Base-by-base conservation (phyloP, 2,329 filamentous ascomycete genomes). In the Calonectria fujianensis region DNA sequence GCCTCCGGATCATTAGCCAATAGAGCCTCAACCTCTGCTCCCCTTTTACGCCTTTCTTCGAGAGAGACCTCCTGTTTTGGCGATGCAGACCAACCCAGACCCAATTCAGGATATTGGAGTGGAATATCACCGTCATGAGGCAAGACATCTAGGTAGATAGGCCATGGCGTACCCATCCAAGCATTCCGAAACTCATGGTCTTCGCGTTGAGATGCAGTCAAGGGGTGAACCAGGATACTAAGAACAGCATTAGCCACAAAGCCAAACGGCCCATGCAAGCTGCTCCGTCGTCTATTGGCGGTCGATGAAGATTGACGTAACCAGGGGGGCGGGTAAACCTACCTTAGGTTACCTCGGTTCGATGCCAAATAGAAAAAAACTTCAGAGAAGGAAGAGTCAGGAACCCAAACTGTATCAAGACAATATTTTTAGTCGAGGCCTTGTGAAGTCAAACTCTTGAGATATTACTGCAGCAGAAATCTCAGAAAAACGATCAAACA, bases 111-210 rank as follows among this genome's bases (percentile, higher is more conserved):
- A 31, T 63, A 63, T 16, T 63, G 57, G 20, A 63, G 35, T 3
- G 57, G 57, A 41, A 63, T 41, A 20, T 37, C 32, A 20, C 57
- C 57, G 3, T 63, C 57, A 27, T 11, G 57, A 24, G 57, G 57
- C 57, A 63, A 63, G 9, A 13, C 16, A 27, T 63, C 57, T 13
- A 63, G 11, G 57, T 63, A 63, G 35, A 63, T 63, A 20, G 57
- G 57, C 57, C 57, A 63, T 16, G 57, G 37, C 24, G 57, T 63
- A 24, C 57, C 57, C 57, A 63, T 63, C 57, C 35, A 63, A 29
- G 35, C 57, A 5, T 63, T 63, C 4, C 57, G 57, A 41, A 35
- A 63, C 16, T 63, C 57, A 24, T 63, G 57, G 14, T 63, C 57
- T 29, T 39, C 57, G 13, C 57, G 57, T 29, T 63, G 57, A 29